phyloP scores from a whole-genome alignment of 1,284 basidiomycete genomes.

The Microbotryomycetes sp. region DNA sequence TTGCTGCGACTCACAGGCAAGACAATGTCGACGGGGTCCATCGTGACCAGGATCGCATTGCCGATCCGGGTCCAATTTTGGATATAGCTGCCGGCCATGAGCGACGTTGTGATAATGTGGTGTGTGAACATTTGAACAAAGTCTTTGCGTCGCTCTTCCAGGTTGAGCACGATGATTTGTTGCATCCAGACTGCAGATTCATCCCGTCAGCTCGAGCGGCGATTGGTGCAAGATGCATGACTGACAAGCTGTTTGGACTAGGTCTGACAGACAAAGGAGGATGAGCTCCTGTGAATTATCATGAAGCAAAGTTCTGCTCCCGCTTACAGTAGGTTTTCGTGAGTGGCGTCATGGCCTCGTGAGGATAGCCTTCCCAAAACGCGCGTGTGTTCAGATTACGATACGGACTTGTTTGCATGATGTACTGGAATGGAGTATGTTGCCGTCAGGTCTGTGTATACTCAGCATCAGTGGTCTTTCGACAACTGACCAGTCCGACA shows the following conservation, averaged over 20 bases:
- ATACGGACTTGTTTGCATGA: slow-evolving; percentile 66
- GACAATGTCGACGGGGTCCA: slow-evolving; percentile 90
- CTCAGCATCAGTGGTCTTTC: too few species aligned
- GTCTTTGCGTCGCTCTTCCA: slow-evolving; percentile 88
- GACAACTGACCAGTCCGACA: slow-evolving; percentile 79
- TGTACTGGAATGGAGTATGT: slow-evolving; percentile 52
- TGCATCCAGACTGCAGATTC: slow-evolving; percentile 62
- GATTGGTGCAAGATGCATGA: neutral
- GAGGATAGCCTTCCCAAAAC: slow-evolving; percentile 77
- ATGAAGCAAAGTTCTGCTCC: neutral
- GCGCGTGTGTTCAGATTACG: slow-evolving; percentile 57
- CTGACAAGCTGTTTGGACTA: slow-evolving; percentile 68
- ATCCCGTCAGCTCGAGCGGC: neutral
- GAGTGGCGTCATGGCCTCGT: slow-evolving; percentile 63
- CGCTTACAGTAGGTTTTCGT: slow-evolving; percentile 69
- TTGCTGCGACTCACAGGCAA: slow-evolving; percentile 60
- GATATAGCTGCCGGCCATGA: slow-evolving; percentile 71
- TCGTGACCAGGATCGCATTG: slow-evolving; percentile 75
- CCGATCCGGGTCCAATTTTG: slow-evolving; percentile 82
- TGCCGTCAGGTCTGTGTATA: too few species aligned
- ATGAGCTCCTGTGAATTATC: neutral
- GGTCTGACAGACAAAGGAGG: slow-evolving; percentile 45
- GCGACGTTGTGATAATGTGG: slow-evolving; percentile 78
- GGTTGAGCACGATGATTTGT: slow-evolving; percentile 79
- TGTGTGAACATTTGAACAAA: slow-evolving; percentile 73